Conservation (phyloP, 139 green algal genomes). For the Astrephomene gubernaculifera region DNA sequence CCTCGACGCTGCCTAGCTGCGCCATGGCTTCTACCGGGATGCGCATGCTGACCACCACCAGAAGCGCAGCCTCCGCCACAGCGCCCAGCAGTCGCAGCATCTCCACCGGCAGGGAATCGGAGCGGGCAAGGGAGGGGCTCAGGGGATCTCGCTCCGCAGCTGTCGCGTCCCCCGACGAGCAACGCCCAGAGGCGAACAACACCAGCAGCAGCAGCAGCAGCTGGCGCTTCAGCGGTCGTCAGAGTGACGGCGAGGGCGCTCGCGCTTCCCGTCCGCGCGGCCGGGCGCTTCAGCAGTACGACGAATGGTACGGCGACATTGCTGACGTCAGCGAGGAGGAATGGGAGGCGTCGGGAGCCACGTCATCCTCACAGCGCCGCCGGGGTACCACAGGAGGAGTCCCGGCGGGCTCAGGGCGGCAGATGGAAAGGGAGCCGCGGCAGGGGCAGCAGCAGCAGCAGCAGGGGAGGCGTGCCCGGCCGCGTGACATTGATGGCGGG, state of each 20-base stretch:
- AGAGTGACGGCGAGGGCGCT: no score
- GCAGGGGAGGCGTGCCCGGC: neutral
- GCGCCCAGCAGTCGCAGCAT: neutral
- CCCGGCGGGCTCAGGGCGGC: neutral
- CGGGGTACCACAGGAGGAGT: no score
- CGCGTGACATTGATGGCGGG: no score
- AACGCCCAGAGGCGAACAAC: neutral
- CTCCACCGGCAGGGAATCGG: neutral
- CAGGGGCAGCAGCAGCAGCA: constrained; percentile 1
- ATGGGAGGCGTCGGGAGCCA: no score
- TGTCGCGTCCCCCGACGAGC: neutral
- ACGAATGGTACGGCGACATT: no score
- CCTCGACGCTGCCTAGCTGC: no score
- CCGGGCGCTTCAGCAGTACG: no score
- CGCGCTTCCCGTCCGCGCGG: no score
- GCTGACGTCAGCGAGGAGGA: no score
- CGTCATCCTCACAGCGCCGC: no score
- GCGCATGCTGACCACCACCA: neutral
- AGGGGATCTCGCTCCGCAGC: no score
- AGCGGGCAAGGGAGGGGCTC: no score
- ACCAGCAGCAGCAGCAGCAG: neutral
- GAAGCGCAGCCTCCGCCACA: neutral
- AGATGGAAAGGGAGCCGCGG: neutral
- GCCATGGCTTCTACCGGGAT: neutral
- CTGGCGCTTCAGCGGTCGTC: neutral